These are phyloP conservation scores for Verticillium isaacii DNA, from an alignment of 2,329 filamentous ascomycete species.

Conservation along the genomic window DNA sequence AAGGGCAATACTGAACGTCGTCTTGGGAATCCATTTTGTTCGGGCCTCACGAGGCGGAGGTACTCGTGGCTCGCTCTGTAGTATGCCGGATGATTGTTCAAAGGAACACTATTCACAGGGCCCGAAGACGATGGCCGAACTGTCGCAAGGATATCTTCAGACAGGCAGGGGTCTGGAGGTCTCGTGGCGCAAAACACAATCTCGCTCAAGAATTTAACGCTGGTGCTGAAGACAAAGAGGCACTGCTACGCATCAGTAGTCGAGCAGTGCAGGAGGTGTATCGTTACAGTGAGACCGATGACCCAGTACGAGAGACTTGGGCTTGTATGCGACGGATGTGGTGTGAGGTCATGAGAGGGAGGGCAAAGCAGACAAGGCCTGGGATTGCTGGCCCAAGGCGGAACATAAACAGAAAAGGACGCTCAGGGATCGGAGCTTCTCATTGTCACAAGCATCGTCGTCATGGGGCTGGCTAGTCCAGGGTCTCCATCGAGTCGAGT, in stretches of 20 bases:
- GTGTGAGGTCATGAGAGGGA: constrained; percentile 4
- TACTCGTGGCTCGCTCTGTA: not conserved
- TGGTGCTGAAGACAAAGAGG: not conserved
- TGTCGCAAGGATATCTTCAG: not conserved
- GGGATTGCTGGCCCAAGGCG: constrained; percentile 4
- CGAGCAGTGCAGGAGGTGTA: not conserved
- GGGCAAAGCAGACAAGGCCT: constrained; percentile 6
- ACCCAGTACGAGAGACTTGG: not conserved
- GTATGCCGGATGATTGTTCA: not conserved
- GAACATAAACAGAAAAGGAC: constrained; percentile 5
- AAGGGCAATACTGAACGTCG: constrained; percentile 32
- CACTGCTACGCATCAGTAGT: not conserved
- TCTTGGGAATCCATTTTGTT: constrained; percentile 32
- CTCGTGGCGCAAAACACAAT: not conserved
- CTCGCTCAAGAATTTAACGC: not conserved
- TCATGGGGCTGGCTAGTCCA: not conserved
- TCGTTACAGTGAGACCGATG: not conserved
- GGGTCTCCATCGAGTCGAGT: not conserved
- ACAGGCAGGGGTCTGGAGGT: not conserved
- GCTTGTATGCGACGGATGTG: not conserved
- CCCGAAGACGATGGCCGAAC: not conserved
- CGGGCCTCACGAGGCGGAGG: not conserved
- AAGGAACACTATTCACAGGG: not conserved
- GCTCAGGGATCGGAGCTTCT: constrained; percentile 9
- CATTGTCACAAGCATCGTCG: constrained; percentile 12